These are phyloP conservation scores for Kluyveromyces nonfermentans DNA, from an alignment of 805 yeast genomes.

Conservation along the genomic window DNA sequence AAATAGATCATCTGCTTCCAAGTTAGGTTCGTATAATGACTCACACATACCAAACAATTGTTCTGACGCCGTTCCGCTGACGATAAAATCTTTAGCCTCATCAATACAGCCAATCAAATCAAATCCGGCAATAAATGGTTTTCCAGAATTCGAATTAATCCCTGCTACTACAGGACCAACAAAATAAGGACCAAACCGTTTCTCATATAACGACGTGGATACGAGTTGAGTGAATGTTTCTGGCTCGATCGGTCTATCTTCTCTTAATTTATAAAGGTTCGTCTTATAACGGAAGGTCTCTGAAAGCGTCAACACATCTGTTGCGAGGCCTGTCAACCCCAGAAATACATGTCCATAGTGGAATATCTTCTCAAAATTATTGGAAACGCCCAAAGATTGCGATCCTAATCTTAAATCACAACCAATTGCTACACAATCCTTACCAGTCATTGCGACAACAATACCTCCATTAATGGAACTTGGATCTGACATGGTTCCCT, in stretches of 20 bases:
- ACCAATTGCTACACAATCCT: slow-evolving; percentile 97
- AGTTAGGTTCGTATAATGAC: slow-evolving; percentile 83
- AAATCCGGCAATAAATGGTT: slow-evolving; percentile 91
- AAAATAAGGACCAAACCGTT: slow-evolving; percentile 92
- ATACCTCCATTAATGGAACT: slow-evolving; percentile 85
- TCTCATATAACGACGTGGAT: slow-evolving; percentile 80
- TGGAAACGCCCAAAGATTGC: slow-evolving; percentile 86
- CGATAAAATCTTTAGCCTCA: slow-evolving; percentile 88
- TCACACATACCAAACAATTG: slow-evolving; percentile 99
- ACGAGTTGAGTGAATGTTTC: slow-evolving; percentile 87
- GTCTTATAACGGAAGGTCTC: slow-evolving; percentile 79
- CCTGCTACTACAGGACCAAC: slow-evolving; percentile 98
- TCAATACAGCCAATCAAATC: slow-evolving; percentile 97
- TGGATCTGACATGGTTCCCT: slow-evolving; percentile 55
- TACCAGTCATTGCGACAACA: slow-evolving; percentile 97
- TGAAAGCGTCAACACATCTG: slow-evolving; percentile 81
- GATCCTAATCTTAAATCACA: slow-evolving; percentile 89
- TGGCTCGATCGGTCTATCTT: slow-evolving; percentile 89
- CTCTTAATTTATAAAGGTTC: slow-evolving; percentile 81
- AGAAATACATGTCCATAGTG: slow-evolving; percentile 76
- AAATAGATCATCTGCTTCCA: slow-evolving; percentile 90
- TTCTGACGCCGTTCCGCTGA: slow-evolving; percentile 93
- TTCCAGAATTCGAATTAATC: slow-evolving; percentile 64
- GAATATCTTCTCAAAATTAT: slow-evolving; percentile 88
- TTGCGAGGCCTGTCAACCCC: slow-evolving; percentile 91